phyloP scores from a whole-genome alignment of 75 land plant genomes.

The Pinus albicaulis region DNA sequence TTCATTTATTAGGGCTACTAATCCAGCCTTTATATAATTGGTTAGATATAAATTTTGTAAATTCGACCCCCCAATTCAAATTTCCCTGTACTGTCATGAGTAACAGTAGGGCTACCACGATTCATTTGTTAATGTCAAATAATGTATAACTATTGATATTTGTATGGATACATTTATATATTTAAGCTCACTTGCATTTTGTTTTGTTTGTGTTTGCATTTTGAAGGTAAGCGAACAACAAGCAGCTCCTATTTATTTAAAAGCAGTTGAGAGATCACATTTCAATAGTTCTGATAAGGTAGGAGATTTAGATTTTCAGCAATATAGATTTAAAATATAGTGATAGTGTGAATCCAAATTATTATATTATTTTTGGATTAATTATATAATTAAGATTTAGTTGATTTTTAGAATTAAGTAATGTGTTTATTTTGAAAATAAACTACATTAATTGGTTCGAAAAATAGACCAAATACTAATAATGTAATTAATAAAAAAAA shows the following conservation, averaged over 20 bases:
- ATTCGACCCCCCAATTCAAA: background rate
- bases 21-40: no score
- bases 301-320: background rate
- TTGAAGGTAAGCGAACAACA: conserved; percentile 46
- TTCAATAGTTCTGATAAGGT: conserved; percentile 87
- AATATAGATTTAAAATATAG: background rate
- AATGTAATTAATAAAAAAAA: no score
- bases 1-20: no score
- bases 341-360: background rate
- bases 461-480: no score
- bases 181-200: background rate
- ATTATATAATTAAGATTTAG: no score
- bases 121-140: background rate
- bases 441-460: no score
- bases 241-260: conserved; percentile 47
- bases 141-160: background rate
- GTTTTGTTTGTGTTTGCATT: background rate
- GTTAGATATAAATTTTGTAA: no score
- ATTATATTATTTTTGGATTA: background rate
- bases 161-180: background rate
- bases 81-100: background rate
- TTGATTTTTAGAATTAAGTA: no score
- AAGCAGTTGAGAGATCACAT: conserved; percentile 54
- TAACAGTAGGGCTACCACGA: background rate
- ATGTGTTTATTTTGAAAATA: no score